Conservation (phyloP, 1,284 basidiomycete genomes). For the Tausonia pullulans region DNA sequence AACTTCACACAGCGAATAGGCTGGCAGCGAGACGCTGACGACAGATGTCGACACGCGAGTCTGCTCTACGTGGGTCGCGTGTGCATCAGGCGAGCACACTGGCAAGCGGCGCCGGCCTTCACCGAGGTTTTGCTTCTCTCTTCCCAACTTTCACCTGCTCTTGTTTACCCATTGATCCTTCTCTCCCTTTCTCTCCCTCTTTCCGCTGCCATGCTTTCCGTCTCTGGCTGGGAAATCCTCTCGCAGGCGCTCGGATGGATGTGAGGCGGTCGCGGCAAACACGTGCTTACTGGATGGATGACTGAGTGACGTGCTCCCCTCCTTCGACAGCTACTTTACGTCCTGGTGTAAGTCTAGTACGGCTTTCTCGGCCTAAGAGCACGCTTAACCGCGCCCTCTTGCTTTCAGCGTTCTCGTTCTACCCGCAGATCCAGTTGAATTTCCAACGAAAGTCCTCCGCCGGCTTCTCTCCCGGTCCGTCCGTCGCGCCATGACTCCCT, state of each 20-base stretch:
- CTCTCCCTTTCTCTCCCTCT: background rate
- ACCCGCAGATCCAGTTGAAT: constrained; percentile 38
- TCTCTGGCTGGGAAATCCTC: background rate
- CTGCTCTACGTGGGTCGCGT: no score
- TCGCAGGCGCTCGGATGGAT: constrained; percentile 1
- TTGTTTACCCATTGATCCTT: background rate
- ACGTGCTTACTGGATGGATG: no score
- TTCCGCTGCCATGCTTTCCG: no score
- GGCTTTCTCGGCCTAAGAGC: no score
- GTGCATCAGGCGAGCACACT: no score
- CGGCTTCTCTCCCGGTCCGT: background rate
- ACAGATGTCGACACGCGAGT: no score
- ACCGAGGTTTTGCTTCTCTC: no score
- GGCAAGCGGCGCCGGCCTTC: no score
- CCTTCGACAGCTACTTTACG: background rate
- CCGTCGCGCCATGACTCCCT: background rate
- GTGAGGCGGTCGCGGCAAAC: background rate
- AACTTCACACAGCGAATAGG: no score
- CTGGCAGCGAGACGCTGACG: no score
- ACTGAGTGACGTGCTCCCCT: background rate
- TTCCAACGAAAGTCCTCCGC: constrained; percentile 31
- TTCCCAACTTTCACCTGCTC: no score
- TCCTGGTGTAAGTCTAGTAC: background rate
- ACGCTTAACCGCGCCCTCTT: background rate
- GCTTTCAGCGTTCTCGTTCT: constrained; percentile 26